phyloP scores from a whole-genome alignment of 768 basidiomycete species.

The Suillus weaverae region DNA sequence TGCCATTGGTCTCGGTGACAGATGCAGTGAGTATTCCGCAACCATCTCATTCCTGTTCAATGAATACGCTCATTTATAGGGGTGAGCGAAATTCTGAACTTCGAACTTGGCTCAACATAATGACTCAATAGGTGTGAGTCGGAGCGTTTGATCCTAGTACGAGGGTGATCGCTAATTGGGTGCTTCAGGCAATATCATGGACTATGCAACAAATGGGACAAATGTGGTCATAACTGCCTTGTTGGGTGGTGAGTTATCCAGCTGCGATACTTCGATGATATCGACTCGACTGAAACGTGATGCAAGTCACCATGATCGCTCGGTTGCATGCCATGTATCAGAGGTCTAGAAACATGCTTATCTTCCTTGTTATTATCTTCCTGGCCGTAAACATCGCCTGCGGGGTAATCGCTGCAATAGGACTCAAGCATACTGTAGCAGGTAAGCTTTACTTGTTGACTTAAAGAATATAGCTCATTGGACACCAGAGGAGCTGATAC shows the following conservation, averaged over 20 bases:
- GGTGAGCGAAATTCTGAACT: not conserved
- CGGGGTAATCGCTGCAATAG: not conserved
- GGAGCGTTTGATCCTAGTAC: not conserved
- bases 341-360: not conserved
- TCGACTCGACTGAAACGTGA: not conserved
- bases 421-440: not conserved
- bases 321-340: not conserved
- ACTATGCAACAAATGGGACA: not conserved
- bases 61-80: not conserved
- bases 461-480: not conserved
- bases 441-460: not conserved
- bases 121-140: not conserved
- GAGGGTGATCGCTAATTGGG: not conserved
- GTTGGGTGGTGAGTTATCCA: not conserved
- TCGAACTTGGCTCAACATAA: not conserved
- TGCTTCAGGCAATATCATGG: not conserved
- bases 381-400: not conserved
- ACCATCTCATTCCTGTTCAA: not conserved
- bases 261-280: not conserved
- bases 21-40: not conserved
- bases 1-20: not conserved
- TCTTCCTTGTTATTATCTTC: not conserved
- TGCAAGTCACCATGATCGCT: not conserved
- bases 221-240: not conserved
- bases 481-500: no score